A percentile compares a stretch with the other conserved stretches of the same genome.
phyloP scores from a whole-genome alignment of 1,284 basidiomycete species.

The Puccinia hordei region DNA sequence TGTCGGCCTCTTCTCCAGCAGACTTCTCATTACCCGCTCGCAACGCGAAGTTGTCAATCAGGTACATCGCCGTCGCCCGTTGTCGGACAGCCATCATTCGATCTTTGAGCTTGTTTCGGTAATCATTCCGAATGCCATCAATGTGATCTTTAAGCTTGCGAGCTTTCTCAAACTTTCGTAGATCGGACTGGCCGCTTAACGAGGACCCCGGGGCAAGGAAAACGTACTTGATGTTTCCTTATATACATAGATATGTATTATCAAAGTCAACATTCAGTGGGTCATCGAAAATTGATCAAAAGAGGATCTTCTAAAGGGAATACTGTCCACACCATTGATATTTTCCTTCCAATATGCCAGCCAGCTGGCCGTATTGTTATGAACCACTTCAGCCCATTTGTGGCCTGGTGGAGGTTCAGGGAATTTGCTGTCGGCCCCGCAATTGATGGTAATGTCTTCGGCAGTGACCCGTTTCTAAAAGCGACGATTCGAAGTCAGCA shows the following conservation, averaged over 20 bases:
- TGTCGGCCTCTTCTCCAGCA: slow-evolving; percentile 95
- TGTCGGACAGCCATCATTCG: slow-evolving; percentile 91
- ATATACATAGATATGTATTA: no score
- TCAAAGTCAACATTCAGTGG: not conserved
- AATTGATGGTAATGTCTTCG: slow-evolving; percentile 92
- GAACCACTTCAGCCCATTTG: slow-evolving; percentile 64
- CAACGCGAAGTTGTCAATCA: slow-evolving; percentile 90
- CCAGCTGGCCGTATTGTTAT: slow-evolving; percentile 95
- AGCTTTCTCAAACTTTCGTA: slow-evolving; percentile 94
- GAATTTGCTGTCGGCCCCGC: slow-evolving; percentile 71
- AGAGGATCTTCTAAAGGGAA: not conserved
- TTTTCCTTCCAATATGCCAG: slow-evolving; percentile 90
- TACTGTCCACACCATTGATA: slow-evolving; percentile 55
- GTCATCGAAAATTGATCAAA: not conserved
- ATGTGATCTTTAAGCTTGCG: slow-evolving; percentile 89
- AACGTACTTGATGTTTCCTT: slow-evolving; percentile 74
- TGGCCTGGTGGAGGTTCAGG: slow-evolving; percentile 64
- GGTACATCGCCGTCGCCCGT: slow-evolving; percentile 93
- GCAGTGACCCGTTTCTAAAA: slow-evolving; percentile 77
- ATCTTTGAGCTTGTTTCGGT: slow-evolving; percentile 76
- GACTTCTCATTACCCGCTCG: slow-evolving; percentile 93
- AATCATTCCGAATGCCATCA: slow-evolving; percentile 82
- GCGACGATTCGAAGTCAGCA: not conserved
- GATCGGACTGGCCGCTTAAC: slow-evolving; percentile 93
- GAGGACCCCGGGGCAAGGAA: slow-evolving; percentile 91